These are phyloP conservation scores for Apiotrichum gracile DNA, from an alignment of 1,284 basidiomycete genomes.

Conservation along the genomic window DNA sequence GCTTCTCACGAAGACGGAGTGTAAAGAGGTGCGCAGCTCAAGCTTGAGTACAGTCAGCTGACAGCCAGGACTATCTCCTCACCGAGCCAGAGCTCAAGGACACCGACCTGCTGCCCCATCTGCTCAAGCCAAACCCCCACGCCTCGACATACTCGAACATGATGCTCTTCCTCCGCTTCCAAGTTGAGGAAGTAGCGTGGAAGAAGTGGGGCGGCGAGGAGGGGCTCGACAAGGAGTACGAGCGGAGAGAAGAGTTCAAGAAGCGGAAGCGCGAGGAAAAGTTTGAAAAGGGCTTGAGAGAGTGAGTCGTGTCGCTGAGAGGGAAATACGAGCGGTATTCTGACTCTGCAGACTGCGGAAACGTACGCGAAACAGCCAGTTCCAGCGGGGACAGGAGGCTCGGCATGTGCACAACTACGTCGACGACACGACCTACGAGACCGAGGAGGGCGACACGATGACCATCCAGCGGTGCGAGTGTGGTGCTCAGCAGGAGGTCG, in stretches of 20 bases:
- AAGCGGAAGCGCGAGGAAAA: constrained; percentile 88
- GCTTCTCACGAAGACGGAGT: constrained; percentile 95
- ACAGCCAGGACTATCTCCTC: constrained; percentile 70
- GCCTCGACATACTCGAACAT: constrained; percentile 96
- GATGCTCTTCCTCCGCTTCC: constrained; percentile 94
- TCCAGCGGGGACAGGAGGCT: constrained; percentile 77
- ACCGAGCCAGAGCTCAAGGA: constrained; percentile 91
- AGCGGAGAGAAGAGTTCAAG: constrained; percentile 71
- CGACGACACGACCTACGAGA: constrained; percentile 52
- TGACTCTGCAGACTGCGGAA: constrained; percentile 55
- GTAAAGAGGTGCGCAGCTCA: constrained; percentile 69
- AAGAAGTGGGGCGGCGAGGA: constrained; percentile 95
- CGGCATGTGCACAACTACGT: constrained; percentile 82
- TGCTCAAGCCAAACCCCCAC: constrained; percentile 94
- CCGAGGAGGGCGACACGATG: constrained; percentile 47
- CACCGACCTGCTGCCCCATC: constrained; percentile 83
- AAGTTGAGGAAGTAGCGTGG: constrained; percentile 96
- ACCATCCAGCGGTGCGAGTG: constrained; percentile 69
- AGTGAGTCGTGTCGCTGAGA: too few relatives aligned
- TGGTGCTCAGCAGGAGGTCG: constrained; percentile 79
- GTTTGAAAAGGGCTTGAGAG: constrained; percentile 76
- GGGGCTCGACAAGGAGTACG: constrained; percentile 83
- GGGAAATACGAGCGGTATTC: background rate
- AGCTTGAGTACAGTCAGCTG: background rate
- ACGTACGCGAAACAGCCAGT: constrained; percentile 80